These are phyloP conservation scores for Lablab purpureus DNA, from an alignment of 306 rosid species.

Conservation along the genomic window DNA sequence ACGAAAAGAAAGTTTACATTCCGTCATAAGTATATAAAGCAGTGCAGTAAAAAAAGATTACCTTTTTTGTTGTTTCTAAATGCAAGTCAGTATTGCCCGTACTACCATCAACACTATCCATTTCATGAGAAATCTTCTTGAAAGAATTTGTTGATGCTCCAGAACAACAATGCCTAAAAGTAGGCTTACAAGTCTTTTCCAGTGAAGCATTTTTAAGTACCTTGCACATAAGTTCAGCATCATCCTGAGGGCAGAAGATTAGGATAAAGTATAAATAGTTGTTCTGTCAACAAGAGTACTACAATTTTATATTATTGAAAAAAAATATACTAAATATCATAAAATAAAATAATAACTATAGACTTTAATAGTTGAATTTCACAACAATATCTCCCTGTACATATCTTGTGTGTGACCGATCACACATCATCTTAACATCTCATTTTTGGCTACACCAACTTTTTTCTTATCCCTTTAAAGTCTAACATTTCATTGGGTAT, in stretches of 20 bases:
- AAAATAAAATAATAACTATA: conserved; percentile 19
- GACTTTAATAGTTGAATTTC: conserved; percentile 1
- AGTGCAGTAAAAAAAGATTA: conserved; percentile 33
- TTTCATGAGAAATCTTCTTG: conserved; percentile 58
- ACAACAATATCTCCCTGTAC: not conserved
- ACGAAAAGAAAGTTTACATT: conserved; percentile 28
- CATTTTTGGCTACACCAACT: not conserved
- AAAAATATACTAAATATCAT: conserved; percentile 13
- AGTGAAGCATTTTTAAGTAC: conserved; percentile 60
- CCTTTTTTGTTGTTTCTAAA: conserved; percentile 61
- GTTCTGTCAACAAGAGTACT: conserved; percentile 18
- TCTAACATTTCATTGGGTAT: not conserved
- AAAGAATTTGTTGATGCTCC: conserved; percentile 66
- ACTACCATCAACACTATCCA: conserved; percentile 48
- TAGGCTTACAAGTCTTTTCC: conserved; percentile 52
- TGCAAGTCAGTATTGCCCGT: conserved; percentile 42
- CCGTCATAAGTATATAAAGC: conserved; percentile 20
- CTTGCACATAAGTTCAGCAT: conserved; percentile 80
- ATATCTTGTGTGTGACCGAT: not conserved
- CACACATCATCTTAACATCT: not conserved
- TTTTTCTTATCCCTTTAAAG: not conserved
- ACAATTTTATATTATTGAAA: conserved; percentile 15
- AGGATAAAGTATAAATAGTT: conserved; percentile 2
- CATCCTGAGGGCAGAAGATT: conserved; percentile 59
- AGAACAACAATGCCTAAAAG: conserved; percentile 56